A percentile compares a stretch with the other conserved stretches of the same genome.
These are phyloP conservation scores for Candida gorgasii DNA, from an alignment of 805 yeast genomes.

Conservation along the genomic window DNA sequence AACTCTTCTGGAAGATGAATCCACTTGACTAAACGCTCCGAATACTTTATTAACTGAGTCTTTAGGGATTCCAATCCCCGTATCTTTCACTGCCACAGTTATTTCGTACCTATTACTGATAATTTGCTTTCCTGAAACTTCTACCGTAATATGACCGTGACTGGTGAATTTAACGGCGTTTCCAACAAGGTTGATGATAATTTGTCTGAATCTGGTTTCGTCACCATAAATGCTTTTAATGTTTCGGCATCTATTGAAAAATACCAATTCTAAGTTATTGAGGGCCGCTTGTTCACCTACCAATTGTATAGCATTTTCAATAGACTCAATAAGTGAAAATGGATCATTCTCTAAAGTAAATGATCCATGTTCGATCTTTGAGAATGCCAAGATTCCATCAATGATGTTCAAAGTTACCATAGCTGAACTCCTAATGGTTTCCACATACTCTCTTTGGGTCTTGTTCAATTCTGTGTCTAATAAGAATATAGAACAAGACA, in stretches of 20 bases:
- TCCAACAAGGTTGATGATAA: slow-evolving; percentile 52
- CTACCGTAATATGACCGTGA: slow-evolving; percentile 43
- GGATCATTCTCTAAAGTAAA: slow-evolving; percentile 45
- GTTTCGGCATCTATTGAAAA: slow-evolving; percentile 41
- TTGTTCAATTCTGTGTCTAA: slow-evolving; percentile 47
- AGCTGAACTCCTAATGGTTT: slow-evolving; percentile 51
- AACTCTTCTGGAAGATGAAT: slow-evolving; percentile 50
- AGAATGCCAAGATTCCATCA: slow-evolving; percentile 55
- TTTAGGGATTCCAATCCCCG: slow-evolving; percentile 56
- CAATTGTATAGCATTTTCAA: slow-evolving; percentile 49
- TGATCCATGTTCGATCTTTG: slow-evolving; percentile 57
- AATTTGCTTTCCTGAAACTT: slow-evolving; percentile 30
- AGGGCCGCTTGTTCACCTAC: slow-evolving; percentile 49
- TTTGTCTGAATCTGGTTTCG: slow-evolving; percentile 50
- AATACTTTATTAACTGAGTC: slow-evolving; percentile 47
- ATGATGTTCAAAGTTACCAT: slow-evolving; percentile 53
- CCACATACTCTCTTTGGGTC: slow-evolving; percentile 51
- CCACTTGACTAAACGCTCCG: slow-evolving; percentile 57
- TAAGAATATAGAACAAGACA: slow-evolving; percentile 50
- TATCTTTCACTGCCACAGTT: slow-evolving; percentile 43
- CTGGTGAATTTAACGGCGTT: slow-evolving; percentile 55
- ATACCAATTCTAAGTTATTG: slow-evolving; percentile 47
- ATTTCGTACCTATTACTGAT: slow-evolving; percentile 37
- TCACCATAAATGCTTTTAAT: slow-evolving; percentile 47
- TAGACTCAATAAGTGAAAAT: slow-evolving; percentile 45